Evolutionary conservation across 2,329 filamentous ascomycete genomes (phyloP), one percentile per base, ranked within the genome.

Genomic region (Cordyceps fumosorosea): DNA sequence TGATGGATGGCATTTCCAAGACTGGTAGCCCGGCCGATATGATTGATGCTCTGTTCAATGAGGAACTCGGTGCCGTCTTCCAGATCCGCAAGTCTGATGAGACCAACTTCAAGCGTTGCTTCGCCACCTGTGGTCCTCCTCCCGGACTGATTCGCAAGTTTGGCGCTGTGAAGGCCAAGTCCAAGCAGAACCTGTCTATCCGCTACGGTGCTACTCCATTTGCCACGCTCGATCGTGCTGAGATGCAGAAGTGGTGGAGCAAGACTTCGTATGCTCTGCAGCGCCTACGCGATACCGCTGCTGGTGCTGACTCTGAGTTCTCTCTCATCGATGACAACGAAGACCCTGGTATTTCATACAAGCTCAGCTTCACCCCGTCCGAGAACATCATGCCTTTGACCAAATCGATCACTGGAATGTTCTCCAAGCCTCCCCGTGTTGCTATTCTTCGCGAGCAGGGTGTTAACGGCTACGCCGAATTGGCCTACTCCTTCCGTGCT

Each of bases 401-500:
- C 72, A 78, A 73, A 66, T 79, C 74, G 68, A 79, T 75, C 71
- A 74, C 77, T 58, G 72, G 75, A 66, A 67, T 80, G 63, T 84
- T 91, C 71, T 81, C 80, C 65, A 83, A 79, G 68, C 69, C 73
- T 75, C 89, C 90, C 1, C 86, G 87, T 37, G 93, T 99, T 26
- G 95, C 95, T 50, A 96, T 99, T 68, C 85, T 99, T 24, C 85
- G 95, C 71, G 95, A 98, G 75, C 92, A 97, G 74, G 95, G 95
- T 73, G 91, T 96, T 67, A 98, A 99, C 77, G 91, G 93, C 48
- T 86, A 97, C 69, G 88, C 91, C n/a, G 95, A 99, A 75, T 96
- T 99, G 91, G 95, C 95, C 1, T 98, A 96, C 71, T 92, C 93
- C 55, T 98, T 98, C 82, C 87, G 89, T 66, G 87, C 87, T 42